Evolutionary conservation across 192 early-diverging fungal genomes (phyloP).

Genomic region (Gigaspora rosea): DNA sequence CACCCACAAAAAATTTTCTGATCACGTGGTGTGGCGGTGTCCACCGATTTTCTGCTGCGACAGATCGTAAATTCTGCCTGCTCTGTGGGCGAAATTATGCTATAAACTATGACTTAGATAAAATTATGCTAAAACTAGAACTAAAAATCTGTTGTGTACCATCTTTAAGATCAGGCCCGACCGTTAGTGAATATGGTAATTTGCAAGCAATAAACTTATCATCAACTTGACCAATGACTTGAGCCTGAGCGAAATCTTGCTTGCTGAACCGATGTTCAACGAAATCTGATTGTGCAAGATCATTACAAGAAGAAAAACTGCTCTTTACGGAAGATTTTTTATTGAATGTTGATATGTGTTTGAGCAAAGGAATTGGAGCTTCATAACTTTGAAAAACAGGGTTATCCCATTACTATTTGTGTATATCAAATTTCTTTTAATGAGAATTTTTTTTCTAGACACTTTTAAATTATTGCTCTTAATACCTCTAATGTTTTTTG

Average conservation of each 20-base stretch:
- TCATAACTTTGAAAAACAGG: conserved; percentile 40
- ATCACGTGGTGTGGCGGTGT: no score
- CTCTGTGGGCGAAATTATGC: no score
- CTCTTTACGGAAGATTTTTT: conserved; percentile 17
- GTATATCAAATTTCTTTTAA: neutral
- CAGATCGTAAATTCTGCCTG: no score
- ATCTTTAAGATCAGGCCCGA: neutral
- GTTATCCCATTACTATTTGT: conserved; percentile 33
- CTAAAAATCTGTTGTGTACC: conserved; percentile 33
- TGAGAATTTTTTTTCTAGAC: no score
- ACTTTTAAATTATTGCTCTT: neutral
- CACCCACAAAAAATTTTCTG: no score
- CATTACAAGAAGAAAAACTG: conserved; percentile 34
- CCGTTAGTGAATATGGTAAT: conserved; percentile 17
- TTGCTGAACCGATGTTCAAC: conserved; percentile 46
- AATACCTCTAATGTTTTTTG: conserved; percentile 39
- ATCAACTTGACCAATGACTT: conserved; percentile 68
- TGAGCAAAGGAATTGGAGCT: conserved; percentile 33
- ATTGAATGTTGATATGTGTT: neutral
- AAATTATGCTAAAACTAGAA: no score
- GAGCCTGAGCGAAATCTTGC: conserved; percentile 39
- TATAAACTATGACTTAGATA: no score
- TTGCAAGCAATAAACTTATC: conserved; percentile 63
- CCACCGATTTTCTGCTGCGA: no score
- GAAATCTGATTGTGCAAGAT: conserved; percentile 11